phyloP scores from a whole-genome alignment of 1,284 basidiomycete species.

The Anthracocystis setariae region DNA sequence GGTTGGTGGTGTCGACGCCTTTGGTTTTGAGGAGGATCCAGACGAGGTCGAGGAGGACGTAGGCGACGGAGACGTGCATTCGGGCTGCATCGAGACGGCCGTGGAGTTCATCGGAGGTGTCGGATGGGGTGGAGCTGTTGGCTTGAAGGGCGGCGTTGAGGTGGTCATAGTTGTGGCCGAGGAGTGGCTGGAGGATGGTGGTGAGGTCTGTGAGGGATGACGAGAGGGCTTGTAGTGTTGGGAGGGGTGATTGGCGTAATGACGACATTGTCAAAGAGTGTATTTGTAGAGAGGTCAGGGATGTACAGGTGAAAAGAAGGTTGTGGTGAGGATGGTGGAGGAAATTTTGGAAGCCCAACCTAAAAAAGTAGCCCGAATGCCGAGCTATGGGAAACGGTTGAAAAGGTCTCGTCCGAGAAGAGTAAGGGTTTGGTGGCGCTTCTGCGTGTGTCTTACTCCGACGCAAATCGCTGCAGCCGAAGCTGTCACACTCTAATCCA shows the following conservation, averaged over 20 bases:
- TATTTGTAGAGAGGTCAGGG: conserved; percentile 8
- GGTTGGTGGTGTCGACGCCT: conserved; percentile 48
- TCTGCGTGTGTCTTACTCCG: conserved; percentile 15
- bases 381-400: conserved; percentile 13
- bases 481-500: conserved; percentile 47
- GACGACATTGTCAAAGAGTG: conserved; percentile 44
- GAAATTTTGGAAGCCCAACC: conserved; percentile 18
- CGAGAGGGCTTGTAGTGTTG: conserved; percentile 27
- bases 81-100: conserved; percentile 54
- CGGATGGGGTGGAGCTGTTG: conserved; percentile 5
- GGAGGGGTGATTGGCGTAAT: conserved; percentile 37
- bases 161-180: conserved; percentile 26
- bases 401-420: conserved; percentile 22
- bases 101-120: conserved; percentile 31
- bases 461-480: conserved; percentile 28
- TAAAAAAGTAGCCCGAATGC: conserved; percentile 20
- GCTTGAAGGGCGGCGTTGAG: conserved; percentile 33
- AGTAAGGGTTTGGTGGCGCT: neutral
- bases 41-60: conserved; percentile 56
- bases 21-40: conserved; percentile 60
- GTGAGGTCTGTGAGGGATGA: conserved; percentile 29
- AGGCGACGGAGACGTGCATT: conserved; percentile 51
- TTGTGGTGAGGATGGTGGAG: conserved; percentile 16
- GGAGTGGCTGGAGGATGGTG: conserved; percentile 25
- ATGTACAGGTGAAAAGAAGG: neutral